Conservation (phyloP, 192 early-diverging fungal genomes). For the Mortierella claussenii region DNA sequence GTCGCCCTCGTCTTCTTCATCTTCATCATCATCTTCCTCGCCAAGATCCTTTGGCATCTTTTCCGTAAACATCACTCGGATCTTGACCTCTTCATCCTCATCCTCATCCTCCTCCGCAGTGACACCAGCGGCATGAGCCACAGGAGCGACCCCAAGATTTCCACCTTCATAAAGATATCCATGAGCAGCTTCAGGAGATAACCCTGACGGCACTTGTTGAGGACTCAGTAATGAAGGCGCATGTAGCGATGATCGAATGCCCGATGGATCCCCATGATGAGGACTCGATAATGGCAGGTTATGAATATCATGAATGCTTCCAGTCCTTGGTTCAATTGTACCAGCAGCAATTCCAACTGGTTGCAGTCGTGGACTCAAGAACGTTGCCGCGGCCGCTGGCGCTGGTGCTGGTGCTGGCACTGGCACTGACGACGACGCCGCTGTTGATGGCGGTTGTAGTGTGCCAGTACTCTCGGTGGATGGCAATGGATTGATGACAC, state of each 20-base stretch:
- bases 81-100: conserved; percentile 15
- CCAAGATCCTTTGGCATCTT: conserved; percentile 49
- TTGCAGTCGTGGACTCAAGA: conserved; percentile 12
- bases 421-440: too few species aligned
- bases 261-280: neutral
- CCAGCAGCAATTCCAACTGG: conserved; percentile 26
- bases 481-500: neutral
- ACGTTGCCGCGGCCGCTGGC: neutral
- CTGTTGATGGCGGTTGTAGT: too few species aligned
- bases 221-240: neutral
- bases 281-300: neutral
- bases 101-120: conserved; percentile 9
- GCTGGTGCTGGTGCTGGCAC: too few species aligned
- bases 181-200: neutral
- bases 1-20: neutral
- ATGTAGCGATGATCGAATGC: neutral
- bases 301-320: conserved; percentile 32
- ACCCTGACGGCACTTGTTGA: neutral
- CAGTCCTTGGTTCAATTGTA: conserved; percentile 32
- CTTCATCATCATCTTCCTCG: conserved; percentile 22
- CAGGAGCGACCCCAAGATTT: neutral
- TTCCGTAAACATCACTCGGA: conserved; percentile 41
- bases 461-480: too few species aligned
- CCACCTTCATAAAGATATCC: too few species aligned
- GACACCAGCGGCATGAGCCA: neutral